Conservation (phyloP, 73 alveolate species). For the Tetrahymena borealis region DNA sequence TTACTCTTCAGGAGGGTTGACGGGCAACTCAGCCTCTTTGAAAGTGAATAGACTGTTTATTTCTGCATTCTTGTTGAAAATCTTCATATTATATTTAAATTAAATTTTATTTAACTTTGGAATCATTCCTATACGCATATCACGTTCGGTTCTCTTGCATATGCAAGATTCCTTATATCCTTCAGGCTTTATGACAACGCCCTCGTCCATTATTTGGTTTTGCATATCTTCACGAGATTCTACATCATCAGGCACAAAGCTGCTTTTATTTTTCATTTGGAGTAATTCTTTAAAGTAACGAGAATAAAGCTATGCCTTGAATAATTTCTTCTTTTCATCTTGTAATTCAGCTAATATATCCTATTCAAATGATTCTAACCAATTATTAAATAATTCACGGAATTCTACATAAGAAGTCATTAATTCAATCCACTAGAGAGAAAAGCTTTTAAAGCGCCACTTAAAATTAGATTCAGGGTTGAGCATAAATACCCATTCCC, state of each 20-base stretch:
- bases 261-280: background rate
- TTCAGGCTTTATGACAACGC: background rate
- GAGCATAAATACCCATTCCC: constrained; percentile 3
- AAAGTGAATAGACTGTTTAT: background rate
- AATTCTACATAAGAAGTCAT: background rate
- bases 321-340: background rate
- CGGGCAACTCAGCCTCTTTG: background rate
- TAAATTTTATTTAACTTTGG: background rate
- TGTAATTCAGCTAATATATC: background rate
- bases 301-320: background rate
- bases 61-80: background rate
- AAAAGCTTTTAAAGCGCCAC: background rate
- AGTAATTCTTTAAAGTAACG: background rate
- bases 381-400: background rate
- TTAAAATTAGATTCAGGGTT: background rate
- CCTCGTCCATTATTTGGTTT: background rate
- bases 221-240: background rate
- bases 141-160: background rate
- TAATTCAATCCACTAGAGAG: background rate
- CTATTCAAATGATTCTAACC: background rate
- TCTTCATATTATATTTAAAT: background rate
- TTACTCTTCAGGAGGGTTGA: background rate
- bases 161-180: background rate
- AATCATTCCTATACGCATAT: background rate
- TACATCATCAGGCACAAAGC: background rate